Conservation (phyloP, 176 grass and related monocot genomes). For the Avena insularis region DNA sequence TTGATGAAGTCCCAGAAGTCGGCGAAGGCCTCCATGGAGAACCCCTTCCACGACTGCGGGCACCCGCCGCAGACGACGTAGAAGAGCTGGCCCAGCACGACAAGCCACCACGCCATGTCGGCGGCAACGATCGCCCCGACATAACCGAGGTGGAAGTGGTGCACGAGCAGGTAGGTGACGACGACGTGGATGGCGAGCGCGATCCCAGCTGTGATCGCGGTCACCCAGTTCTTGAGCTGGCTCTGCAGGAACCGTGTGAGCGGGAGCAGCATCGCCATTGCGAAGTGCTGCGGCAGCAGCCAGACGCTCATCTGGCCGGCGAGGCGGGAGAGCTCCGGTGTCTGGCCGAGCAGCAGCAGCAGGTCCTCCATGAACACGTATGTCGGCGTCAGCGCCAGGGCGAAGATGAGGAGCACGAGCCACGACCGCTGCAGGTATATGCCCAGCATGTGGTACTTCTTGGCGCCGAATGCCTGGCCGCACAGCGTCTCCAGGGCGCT, state of each 20-base stretch:
- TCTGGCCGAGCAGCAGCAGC: constrained; percentile 57
- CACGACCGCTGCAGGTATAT: constrained; percentile 70
- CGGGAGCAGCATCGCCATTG: constrained; percentile 65
- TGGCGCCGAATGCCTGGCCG: constrained; percentile 61
- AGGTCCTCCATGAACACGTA: constrained; percentile 59
- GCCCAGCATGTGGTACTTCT: constrained; percentile 68
- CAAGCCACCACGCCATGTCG: constrained; percentile 59
- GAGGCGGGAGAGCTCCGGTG: constrained; percentile 43
- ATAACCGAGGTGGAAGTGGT: not conserved
- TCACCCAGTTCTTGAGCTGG: constrained; percentile 71
- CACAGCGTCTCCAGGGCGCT: constrained; percentile 75
- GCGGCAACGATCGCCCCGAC: constrained; percentile 36
- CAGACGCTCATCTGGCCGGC: constrained; percentile 54
- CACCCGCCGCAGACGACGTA: constrained; percentile 55
- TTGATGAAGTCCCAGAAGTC: constrained; percentile 68
- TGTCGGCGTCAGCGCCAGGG: constrained; percentile 43
- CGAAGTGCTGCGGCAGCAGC: constrained; percentile 64
- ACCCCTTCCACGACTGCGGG: constrained; percentile 61
- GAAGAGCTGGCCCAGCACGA: constrained; percentile 41
- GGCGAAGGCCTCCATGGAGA: constrained; percentile 60
- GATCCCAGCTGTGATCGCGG: constrained; percentile 14
- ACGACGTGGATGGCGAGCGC: constrained; percentile 47
- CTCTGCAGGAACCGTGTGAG: constrained; percentile 64
- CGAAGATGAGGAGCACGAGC: constrained; percentile 54
- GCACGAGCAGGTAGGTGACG: constrained; percentile 56